Base-by-base conservation (phyloP, 768 basidiomycete species). In the Phanerodontia chrysosporium region DNA sequence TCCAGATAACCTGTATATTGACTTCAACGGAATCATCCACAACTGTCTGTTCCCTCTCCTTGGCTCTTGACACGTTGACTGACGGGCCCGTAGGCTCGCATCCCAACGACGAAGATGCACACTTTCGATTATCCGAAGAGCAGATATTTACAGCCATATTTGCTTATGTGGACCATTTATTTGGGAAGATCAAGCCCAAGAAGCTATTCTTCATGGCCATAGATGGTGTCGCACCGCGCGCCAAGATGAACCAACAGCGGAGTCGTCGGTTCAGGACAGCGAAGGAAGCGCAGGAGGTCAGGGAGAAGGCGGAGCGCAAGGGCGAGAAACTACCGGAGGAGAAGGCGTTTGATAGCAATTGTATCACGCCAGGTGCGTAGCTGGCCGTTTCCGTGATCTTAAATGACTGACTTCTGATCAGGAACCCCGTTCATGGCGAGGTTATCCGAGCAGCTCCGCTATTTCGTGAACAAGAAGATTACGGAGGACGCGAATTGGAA, bases 241-340 rank as follows among this genome's bases (percentile, higher is more conserved):
- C 96, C 32, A 98, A 99, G 82, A 97, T 98, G 96, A 99, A 99
- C 70, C 96, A 98, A 73, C 96, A 98, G 70, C 86, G 96, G 21
- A 88, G 90, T 70, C 80, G 96, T 39, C 85, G 95, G 48, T 99
- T 98, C 77, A 79, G 96, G 57, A 94, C 95, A 0, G 95, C 95
- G 7, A 93, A 90, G 74, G 96, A 98, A 72, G 91, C 89, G 2
- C 88, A 82, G 65, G 94, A 98, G 71, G 75, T 90, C 35, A 77
- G 88, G 59, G 91, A 92, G 74, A 92, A 90, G 75, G 97, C 96
- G 1, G 82, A 85, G 71, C 76, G 81, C 52, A 93, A 91, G 64
- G 96, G 97, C 44, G 95, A 98, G 77, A 85, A 89, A 67, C 71
- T 98, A 53, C 96, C 96, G 2, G 85, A 89, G 3, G 89, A 92